Base-by-base conservation (phyloP, 164 flowering plant species). In the Tinospora cordifolia region DNA sequence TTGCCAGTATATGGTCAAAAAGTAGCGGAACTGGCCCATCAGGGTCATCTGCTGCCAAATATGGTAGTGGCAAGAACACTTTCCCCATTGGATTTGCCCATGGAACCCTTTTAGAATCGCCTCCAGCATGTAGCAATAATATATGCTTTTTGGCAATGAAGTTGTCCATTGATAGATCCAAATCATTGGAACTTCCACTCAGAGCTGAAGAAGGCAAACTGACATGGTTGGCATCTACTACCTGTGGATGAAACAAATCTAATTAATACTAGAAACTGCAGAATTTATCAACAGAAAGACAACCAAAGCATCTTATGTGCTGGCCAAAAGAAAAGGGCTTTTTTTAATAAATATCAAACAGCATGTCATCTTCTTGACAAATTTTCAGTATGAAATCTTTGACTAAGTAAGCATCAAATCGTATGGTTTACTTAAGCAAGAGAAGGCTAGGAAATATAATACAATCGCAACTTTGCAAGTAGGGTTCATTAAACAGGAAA, bases 51-150 rank as follows among this genome's bases (percentile, higher is more conserved):
- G 88, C 86, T 60, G 96, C 98, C 84, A 95, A 77, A 82, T 79
- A 95, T 0, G 98, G 98, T 79, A 95, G 86, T 69, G 99, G 99
- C 68, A 95, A 81, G 82, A 92, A 95, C 64, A 91, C 96, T 79
- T 95, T 95, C 64, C 99, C 99, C 99, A 95, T 95, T 13, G 98
- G 97, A 54, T 92, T 92, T 7, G 99, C 99, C 99, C 98, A 95
- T 39, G 98, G 98, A 26, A 95, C 97, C 82, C 99, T 87, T 81
- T 95, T 95, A 57, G 99, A 95, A 81, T 95, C 99, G 78, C 99
- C 99, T 77, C 99, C 98, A 74, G 99, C 99, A 86, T 95, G 99
- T 73, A 92, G 92, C 81, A 95, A 80, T 44, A 95, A 79, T 79
- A 95, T 84, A 77, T 90, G 96, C 78, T 67, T 91, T 70, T 77